phyloP scores from a whole-genome alignment of 805 yeast species.

The Clavispora vitiphila region DNA sequence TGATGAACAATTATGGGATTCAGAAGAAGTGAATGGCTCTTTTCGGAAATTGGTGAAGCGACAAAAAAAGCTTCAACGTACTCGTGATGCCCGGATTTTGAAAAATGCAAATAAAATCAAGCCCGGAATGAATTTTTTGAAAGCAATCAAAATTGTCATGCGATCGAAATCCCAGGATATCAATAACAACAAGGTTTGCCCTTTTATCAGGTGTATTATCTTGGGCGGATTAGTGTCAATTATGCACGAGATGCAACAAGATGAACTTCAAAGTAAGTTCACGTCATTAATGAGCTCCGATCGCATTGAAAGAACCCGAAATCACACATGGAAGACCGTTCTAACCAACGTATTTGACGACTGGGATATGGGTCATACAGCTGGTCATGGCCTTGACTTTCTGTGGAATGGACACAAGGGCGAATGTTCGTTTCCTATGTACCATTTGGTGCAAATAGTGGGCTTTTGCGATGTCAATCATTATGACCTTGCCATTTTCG shows the following conservation, averaged over 20 bases:
- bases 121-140: slow-evolving; percentile 14
- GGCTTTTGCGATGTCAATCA: slow-evolving; percentile 60
- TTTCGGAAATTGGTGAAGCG: slow-evolving; percentile 34
- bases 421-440: slow-evolving; percentile 61
- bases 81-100: slow-evolving; percentile 5
- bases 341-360: slow-evolving; percentile 66
- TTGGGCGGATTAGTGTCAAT: slow-evolving; percentile 64
- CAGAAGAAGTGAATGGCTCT: slow-evolving; percentile 33
- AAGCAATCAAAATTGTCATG: slow-evolving; percentile 12
- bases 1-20: slow-evolving; percentile 36
- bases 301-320: slow-evolving; percentile 20
- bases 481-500: slow-evolving; percentile 70
- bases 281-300: slow-evolving; percentile 22
- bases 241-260: slow-evolving; percentile 68
- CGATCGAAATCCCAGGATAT: slow-evolving; percentile 5
- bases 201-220: slow-evolving; percentile 63
- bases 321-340: slow-evolving; percentile 57
- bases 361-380: slow-evolving; percentile 39
- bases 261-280: slow-evolving; percentile 55
- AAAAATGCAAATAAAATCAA: slow-evolving; percentile 4
- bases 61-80: slow-evolving; percentile 21
- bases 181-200: slow-evolving; percentile 17
- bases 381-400: slow-evolving; percentile 2
- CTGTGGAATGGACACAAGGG: slow-evolving; percentile 1
- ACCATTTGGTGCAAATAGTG: slow-evolving; percentile 68